Percentiles rank a stretch among this genome's conserved stretches.
Conservation (phyloP, 2,329 filamentous ascomycete species). For the Onygenales sp. region DNA sequence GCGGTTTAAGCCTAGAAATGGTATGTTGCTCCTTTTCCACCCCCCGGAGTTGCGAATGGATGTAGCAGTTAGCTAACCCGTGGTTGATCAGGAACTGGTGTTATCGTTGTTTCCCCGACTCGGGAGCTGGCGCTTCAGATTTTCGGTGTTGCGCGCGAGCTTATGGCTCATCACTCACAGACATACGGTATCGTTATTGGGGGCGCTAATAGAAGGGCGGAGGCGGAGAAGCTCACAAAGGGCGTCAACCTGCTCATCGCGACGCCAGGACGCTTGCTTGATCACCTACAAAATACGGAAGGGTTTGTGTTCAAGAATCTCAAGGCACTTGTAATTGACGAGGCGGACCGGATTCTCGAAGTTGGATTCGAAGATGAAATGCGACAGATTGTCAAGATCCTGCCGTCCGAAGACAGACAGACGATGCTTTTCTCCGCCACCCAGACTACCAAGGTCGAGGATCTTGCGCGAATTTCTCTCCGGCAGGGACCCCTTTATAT, state of each 20-base stretch:
- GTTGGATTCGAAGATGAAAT: slow-evolving; percentile 99
- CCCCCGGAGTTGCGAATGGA: background rate
- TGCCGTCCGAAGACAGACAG: slow-evolving; percentile 77
- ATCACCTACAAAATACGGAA: slow-evolving; percentile 87
- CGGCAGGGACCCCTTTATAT: slow-evolving; percentile 88
- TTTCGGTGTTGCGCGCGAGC: slow-evolving; percentile 85
- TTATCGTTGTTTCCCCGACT: slow-evolving; percentile 86
- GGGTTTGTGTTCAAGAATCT: slow-evolving; percentile 88
- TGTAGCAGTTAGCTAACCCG: background rate
- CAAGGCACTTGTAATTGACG: slow-evolving; percentile 86
- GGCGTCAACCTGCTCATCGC: slow-evolving; percentile 92
- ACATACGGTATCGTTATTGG: slow-evolving; percentile 96
- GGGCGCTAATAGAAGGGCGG: slow-evolving; percentile 79
- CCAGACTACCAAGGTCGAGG: slow-evolving; percentile 97
- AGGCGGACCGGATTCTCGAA: slow-evolving; percentile 92
- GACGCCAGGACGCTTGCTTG: slow-evolving; percentile 82
- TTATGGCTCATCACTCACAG: slow-evolving; percentile 88
- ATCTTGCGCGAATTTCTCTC: slow-evolving; percentile 87
- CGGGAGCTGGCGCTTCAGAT: slow-evolving; percentile 92
- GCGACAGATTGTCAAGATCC: slow-evolving; percentile 88
- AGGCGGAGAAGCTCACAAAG: slow-evolving; percentile 88
- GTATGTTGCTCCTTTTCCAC: slow-evolving; percentile 19
- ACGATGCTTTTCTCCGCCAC: slow-evolving; percentile 99
- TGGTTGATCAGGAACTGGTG: slow-evolving; percentile 54
- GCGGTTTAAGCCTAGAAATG: slow-evolving; percentile 90